Evolutionary conservation across 768 basidiomycete species (phyloP).

Genomic region (Hysterangium stoloniferum): DNA sequence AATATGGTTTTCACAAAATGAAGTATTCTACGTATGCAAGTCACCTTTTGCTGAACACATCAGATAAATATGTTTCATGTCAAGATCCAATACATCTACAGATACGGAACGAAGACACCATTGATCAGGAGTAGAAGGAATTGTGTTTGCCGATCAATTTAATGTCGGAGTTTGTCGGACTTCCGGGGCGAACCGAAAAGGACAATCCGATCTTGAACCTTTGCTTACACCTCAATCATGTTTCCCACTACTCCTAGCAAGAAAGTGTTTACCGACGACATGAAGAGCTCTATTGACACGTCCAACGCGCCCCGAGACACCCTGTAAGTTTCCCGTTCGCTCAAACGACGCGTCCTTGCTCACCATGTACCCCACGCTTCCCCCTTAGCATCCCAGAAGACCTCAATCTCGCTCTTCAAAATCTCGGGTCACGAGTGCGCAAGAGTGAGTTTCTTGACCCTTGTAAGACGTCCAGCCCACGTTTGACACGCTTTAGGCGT

Average conservation of each 20-base stretch:
- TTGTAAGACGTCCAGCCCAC: background rate
- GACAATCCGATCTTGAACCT: background rate
- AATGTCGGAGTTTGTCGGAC: too few relatives aligned
- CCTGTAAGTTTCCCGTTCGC: background rate
- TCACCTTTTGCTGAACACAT: too few relatives aligned
- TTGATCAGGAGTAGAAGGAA: too few relatives aligned
- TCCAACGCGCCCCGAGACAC: background rate
- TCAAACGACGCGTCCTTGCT: background rate
- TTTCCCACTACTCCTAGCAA: background rate
- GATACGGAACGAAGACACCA: too few relatives aligned
- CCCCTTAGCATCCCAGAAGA: constrained; percentile 7
- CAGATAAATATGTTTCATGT: too few relatives aligned
- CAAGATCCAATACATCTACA: too few relatives aligned
- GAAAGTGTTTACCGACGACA: background rate
- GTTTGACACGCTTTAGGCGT: constrained; percentile 7
- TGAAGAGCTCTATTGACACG: background rate
- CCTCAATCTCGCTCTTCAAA: constrained; percentile 5
- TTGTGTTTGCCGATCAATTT: too few relatives aligned
- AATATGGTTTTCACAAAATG: too few relatives aligned
- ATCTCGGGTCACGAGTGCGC: constrained; percentile 12
- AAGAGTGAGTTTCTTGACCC: constrained; percentile 5
- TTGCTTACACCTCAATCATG: background rate
- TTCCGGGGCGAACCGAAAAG: too few relatives aligned
- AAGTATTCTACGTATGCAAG: too few relatives aligned
- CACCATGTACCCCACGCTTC: background rate